Evolutionary conservation across 2,329 filamentous ascomycete genomes (phyloP).

Genomic region (Xylariaceae sp.): DNA sequence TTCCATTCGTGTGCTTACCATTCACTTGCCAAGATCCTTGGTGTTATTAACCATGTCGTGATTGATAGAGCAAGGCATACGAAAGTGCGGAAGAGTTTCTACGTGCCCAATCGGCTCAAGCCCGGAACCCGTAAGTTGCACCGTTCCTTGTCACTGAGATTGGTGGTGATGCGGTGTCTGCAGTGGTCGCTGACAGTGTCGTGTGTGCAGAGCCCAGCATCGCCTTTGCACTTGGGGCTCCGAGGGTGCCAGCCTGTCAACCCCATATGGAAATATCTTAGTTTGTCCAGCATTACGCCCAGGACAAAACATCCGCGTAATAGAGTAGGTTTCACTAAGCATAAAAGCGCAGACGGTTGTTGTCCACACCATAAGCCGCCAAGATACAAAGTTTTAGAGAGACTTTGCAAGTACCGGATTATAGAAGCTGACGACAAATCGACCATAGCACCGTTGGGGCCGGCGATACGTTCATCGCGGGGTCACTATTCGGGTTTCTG

Average conservation of each 20-base stretch:
- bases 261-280: too few species aligned
- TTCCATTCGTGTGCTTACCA: not conserved
- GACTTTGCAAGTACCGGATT: not conserved
- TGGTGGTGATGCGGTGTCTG: constrained; percentile 21
- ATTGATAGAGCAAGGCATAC: constrained; percentile 30
- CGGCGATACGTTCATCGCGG: constrained; percentile 74
- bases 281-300: constrained; percentile 41
- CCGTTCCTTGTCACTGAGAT: constrained; percentile 9
- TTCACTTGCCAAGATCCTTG: not conserved
- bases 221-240: constrained; percentile 46
- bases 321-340: constrained; percentile 54
- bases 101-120: constrained; percentile 30
- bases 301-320: constrained; percentile 42
- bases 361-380: not conserved
- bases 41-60: constrained; percentile 15
- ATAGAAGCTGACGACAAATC: constrained; percentile 17
- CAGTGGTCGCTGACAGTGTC: constrained; percentile 25
- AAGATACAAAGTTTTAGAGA: not conserved
- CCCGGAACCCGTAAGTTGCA: constrained; percentile 34
- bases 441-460: constrained; percentile 63
- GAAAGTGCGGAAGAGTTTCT: constrained; percentile 30
- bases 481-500: constrained; percentile 62
- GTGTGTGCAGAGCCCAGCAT: constrained; percentile 32
- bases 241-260: constrained; percentile 36
- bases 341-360: constrained; percentile 5